A percentile compares a stretch with the other conserved stretches of the same genome.
Evolutionary conservation across 2,329 filamentous ascomycete genomes (phyloP).

Genomic region (Trichoderma lentiforme): DNA sequence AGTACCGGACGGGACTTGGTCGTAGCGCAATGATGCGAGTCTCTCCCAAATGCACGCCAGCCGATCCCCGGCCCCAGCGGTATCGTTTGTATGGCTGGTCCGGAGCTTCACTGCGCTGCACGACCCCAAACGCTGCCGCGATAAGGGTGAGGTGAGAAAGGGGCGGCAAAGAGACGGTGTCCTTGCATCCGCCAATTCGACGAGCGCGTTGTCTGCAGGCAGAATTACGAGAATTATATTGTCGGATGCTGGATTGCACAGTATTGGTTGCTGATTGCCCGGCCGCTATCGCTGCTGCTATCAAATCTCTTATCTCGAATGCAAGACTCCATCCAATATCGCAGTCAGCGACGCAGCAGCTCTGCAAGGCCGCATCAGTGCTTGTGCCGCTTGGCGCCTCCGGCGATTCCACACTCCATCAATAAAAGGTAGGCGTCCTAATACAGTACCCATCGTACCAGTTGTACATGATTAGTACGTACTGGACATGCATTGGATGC

Average conservation of each 20-base stretch:
- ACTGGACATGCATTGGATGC: background rate
- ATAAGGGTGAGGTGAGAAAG: conserved; percentile 1
- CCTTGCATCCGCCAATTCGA: conserved; percentile 9
- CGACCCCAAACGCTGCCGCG: background rate
- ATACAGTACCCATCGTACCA: background rate
- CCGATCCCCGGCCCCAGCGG: background rate
- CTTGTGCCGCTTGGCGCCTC: background rate
- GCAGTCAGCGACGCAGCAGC: background rate
- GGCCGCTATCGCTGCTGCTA: conserved; percentile 5
- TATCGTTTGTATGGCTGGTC: background rate
- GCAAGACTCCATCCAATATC: background rate
- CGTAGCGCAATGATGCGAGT: conserved; percentile 18
- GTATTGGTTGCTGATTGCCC: background rate
- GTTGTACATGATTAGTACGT: background rate
- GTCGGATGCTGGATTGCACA: background rate
- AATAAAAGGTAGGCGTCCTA: background rate
- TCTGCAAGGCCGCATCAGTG: background rate
- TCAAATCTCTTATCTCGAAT: background rate
- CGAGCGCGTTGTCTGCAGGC: background rate
- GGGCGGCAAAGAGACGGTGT: conserved; percentile 6
- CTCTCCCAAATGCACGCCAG: conserved; percentile 17
- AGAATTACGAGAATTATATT: background rate
- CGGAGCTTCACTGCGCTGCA: background rate
- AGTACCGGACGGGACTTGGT: conserved; percentile 7
- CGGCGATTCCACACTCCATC: background rate